phyloP scores from a whole-genome alignment of 75 land plant genomes.

The Selaginella tamariscina region DNA sequence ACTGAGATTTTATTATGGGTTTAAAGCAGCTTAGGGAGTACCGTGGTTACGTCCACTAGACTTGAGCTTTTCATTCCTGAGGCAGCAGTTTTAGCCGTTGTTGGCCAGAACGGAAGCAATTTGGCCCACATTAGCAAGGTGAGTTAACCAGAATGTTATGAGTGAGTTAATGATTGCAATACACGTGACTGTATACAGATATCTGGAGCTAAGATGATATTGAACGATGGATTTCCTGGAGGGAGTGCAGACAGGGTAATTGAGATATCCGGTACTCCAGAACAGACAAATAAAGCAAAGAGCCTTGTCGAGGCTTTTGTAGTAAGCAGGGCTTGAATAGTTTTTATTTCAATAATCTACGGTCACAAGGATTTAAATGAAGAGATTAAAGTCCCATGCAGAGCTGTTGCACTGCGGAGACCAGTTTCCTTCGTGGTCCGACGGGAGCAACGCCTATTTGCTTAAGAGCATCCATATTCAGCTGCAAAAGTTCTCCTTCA shows the following conservation, averaged over 20 bases:
- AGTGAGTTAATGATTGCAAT: no score
- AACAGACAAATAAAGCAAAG: background rate
- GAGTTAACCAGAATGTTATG: background rate
- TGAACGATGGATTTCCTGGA: background rate
- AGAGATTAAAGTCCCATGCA: no score
- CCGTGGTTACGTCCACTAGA: slow-evolving; percentile 46
- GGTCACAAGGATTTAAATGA: no score
- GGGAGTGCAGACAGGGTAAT: background rate
- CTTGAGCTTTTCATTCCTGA: slow-evolving; percentile 65
- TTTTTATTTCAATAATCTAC: no score
- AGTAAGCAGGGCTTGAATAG: no score
- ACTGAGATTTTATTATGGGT: no score
- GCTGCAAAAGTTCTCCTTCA: slow-evolving; percentile 39
- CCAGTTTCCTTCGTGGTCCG: slow-evolving; percentile 81
- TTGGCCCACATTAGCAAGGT: slow-evolving; percentile 61
- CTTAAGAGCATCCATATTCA: slow-evolving; percentile 72
- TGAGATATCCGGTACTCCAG: background rate
- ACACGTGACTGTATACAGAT: background rate
- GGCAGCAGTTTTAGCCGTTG: slow-evolving; percentile 37
- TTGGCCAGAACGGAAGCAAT: slow-evolving; percentile 37
- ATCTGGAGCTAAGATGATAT: background rate
- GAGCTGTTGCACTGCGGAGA: slow-evolving; percentile 61
- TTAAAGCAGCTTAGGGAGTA: background rate
- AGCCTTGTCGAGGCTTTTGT: background rate
- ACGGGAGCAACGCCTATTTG: slow-evolving; percentile 72